These are phyloP conservation scores for Paraphoma sp. DNA, from an alignment of 2,329 filamentous ascomycete species.

Conservation along the genomic window DNA sequence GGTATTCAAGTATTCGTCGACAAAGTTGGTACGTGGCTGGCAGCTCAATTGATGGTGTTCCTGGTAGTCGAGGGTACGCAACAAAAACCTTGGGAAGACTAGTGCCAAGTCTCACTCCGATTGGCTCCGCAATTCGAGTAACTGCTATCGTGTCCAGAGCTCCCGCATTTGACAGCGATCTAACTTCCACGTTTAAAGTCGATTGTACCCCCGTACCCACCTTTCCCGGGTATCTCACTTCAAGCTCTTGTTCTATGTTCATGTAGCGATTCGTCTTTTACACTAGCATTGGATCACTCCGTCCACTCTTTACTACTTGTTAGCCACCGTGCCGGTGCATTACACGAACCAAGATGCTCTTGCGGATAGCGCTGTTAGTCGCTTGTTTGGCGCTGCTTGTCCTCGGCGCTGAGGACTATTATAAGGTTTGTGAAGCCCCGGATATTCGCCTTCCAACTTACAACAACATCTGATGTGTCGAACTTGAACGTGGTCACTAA, in stretches of 20 bases:
- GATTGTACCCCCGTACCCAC: neutral
- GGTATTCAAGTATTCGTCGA: neutral
- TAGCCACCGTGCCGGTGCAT: slow-evolving; percentile 21
- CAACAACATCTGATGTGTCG: neutral
- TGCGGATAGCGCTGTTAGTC: slow-evolving; percentile 52
- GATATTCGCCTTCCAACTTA: neutral
- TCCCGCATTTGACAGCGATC: slow-evolving; percentile 13
- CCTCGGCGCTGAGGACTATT: slow-evolving; percentile 71
- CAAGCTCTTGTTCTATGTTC: slow-evolving; percentile 3
- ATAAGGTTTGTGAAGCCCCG: slow-evolving; percentile 65
- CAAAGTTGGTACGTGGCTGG: slow-evolving; percentile 2
- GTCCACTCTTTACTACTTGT: slow-evolving; percentile 24
- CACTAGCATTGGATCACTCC: slow-evolving; percentile 20
- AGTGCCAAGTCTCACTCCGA: slow-evolving; percentile 37
- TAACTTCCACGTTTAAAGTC: slow-evolving; percentile 15
- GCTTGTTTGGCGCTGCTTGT: slow-evolving; percentile 53
- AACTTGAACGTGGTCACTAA: slow-evolving; percentile 16
- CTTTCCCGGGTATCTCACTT: slow-evolving; percentile 9
- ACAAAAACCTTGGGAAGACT: slow-evolving; percentile 28
- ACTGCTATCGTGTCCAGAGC: slow-evolving; percentile 38
- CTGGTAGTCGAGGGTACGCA: slow-evolving; percentile 11
- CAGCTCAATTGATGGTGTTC: slow-evolving; percentile 20
- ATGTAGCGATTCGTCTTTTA: slow-evolving; percentile 20
- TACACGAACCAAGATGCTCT: slow-evolving; percentile 47
- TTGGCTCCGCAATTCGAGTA: slow-evolving; percentile 29